Conservation (phyloP, 257 asterid genomes). For the Sherardia arvensis region DNA sequence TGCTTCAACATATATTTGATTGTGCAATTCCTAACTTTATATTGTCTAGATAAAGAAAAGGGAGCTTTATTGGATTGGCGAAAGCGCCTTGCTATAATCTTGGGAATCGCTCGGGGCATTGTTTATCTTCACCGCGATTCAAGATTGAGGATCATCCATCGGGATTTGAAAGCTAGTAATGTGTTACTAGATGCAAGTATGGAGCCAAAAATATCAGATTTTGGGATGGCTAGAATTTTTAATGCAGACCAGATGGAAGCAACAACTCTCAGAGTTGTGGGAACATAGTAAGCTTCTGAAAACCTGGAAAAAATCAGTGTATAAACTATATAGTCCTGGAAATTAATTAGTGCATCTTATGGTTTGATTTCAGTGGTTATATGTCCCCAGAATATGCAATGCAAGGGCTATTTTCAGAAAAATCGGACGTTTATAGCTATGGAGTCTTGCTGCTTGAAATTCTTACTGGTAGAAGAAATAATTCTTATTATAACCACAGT, state of each 20-base stretch:
- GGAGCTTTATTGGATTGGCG: slow-evolving; percentile 20
- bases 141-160: slow-evolving; percentile 25
- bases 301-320: neutral
- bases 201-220: slow-evolving; percentile 38
- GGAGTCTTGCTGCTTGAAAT: slow-evolving; percentile 27
- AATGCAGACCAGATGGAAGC: slow-evolving; percentile 23
- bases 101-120: slow-evolving; percentile 27
- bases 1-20: neutral
- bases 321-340: neutral
- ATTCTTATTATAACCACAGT: neutral
- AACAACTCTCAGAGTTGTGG: slow-evolving; percentile 25
- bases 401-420: slow-evolving; percentile 28
- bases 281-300: slow-evolving; percentile 21
- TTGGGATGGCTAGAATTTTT: slow-evolving; percentile 33
- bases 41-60: slow-evolving; percentile 15
- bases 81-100: slow-evolving; percentile 19
- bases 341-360: neutral
- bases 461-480: slow-evolving; percentile 21
- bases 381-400: slow-evolving; percentile 41
- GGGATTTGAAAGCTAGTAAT: slow-evolving; percentile 35
- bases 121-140: slow-evolving; percentile 30
- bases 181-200: slow-evolving; percentile 18
- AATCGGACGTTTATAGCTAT: slow-evolving; percentile 26
- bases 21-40: too few species aligned
- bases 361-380: slow-evolving; percentile 24